A percentile compares a stretch with the other conserved stretches of the same genome.
phyloP scores from a whole-genome alignment of 306 rosid species.

The Prunus kanzakura region DNA sequence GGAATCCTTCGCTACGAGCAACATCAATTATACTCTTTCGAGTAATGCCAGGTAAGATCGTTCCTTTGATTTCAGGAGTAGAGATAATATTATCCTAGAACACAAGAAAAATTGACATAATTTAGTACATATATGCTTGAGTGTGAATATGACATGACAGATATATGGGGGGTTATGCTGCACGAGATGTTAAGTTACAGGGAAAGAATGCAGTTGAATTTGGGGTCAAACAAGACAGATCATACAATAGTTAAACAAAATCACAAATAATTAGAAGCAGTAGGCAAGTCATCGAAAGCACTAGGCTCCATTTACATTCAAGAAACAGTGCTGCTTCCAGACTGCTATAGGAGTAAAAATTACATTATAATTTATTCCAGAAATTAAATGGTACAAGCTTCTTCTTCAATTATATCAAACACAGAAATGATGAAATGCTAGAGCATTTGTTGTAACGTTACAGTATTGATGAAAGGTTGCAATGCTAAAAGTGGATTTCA shows the following conservation, averaged over 20 bases:
- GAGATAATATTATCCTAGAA: conserved; percentile 66
- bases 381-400: neutral
- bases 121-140: neutral
- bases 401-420: neutral
- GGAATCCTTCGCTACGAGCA: conserved; percentile 81
- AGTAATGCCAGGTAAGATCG: conserved; percentile 95
- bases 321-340: neutral
- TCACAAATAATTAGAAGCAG: neutral
- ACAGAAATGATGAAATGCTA: neutral
- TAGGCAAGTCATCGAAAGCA: neutral
- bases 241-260: neutral
- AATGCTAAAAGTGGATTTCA: neutral
- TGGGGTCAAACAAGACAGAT: neutral
- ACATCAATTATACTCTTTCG: conserved; percentile 94
- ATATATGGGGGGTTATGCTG: neutral
- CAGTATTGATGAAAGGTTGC: neutral
- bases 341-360: neutral
- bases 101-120: conserved; percentile 14
- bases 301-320: neutral
- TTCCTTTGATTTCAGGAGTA: conserved; percentile 89
- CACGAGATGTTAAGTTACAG: neutral
- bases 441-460: neutral
- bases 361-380: neutral
- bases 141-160: neutral
- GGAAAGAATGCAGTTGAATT: neutral